Evolutionary conservation across 306 rosid genomes (phyloP).

Genomic region (Morella rubra): DNA sequence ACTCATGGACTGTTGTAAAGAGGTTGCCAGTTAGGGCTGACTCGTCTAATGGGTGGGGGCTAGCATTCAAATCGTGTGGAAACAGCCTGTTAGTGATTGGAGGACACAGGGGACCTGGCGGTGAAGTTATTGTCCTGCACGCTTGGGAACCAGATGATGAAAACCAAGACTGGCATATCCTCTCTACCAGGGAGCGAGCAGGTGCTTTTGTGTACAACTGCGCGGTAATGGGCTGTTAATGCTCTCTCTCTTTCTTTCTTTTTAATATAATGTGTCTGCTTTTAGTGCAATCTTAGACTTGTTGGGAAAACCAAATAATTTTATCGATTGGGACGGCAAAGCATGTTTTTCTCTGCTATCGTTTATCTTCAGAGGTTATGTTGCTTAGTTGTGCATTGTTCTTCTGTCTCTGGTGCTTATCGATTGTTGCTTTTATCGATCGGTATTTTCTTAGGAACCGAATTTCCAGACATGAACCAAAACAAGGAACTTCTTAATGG

Average conservation of each 20-base stretch:
- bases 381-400: not conserved
- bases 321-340: constrained; percentile 8
- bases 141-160: constrained; percentile 32
- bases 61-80: constrained; percentile 41
- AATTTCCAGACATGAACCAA: not conserved
- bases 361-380: not conserved
- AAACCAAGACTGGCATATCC: constrained; percentile 34
- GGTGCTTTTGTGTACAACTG: constrained; percentile 45
- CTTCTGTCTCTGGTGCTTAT: not conserved
- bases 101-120: constrained; percentile 30
- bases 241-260: not conserved
- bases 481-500: not conserved
- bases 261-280: not conserved
- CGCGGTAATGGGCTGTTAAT: constrained; percentile 41
- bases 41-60: constrained; percentile 42
- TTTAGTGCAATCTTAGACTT: constrained; percentile 6
- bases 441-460: not conserved
- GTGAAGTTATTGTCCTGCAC: constrained; percentile 29
- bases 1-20: constrained; percentile 31
- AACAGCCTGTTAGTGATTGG: constrained; percentile 32
- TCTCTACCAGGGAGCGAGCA: constrained; percentile 28
- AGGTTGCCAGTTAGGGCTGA: constrained; percentile 35
- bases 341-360: constrained; percentile 1
- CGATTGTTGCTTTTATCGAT: not conserved
- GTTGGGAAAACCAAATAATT: constrained; percentile 5